Percentiles rank a stretch among this genome's conserved stretches.
Conservation (phyloP, 2,329 filamentous ascomycete genomes). For the Gremmenia infestans region DNA sequence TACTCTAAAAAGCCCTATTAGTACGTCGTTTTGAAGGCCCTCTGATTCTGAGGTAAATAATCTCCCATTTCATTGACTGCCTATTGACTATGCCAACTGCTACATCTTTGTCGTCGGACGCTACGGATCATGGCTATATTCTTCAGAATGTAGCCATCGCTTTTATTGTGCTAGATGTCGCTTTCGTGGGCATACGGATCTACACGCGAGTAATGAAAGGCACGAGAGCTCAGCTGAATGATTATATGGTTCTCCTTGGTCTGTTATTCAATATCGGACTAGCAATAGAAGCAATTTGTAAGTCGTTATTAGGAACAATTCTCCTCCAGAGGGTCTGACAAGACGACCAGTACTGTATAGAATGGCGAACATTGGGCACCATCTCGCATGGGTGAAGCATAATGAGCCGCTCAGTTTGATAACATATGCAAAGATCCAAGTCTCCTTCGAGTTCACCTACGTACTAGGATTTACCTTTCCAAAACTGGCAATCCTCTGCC, state of each 20-base stretch:
- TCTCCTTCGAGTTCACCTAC: not conserved
- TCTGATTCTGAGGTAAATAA: too few relatives aligned
- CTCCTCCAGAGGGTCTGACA: not conserved
- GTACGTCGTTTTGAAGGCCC: too few relatives aligned
- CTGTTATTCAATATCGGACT: not conserved
- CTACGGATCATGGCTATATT: not conserved
- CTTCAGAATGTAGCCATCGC: constrained; percentile 1
- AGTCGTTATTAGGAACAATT: not conserved
- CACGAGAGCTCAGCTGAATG: not conserved
- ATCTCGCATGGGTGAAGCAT: not conserved
- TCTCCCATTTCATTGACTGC: too few relatives aligned
- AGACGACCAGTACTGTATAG: not conserved
- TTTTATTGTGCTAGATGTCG: not conserved
- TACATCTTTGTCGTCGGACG: not conserved
- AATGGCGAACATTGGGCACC: not conserved
- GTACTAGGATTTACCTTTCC: not conserved
- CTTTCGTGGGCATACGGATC: not conserved
- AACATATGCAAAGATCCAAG: not conserved
- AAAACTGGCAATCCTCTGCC: not conserved
- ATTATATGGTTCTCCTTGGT: not conserved
- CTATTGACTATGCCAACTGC: not conserved
- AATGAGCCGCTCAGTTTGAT: not conserved
- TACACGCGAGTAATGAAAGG: not conserved
- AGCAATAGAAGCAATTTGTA: not conserved
- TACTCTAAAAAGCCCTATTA: too few relatives aligned